phyloP scores from a whole-genome alignment of 257 asterid genomes.

The Lycium barbarum region DNA sequence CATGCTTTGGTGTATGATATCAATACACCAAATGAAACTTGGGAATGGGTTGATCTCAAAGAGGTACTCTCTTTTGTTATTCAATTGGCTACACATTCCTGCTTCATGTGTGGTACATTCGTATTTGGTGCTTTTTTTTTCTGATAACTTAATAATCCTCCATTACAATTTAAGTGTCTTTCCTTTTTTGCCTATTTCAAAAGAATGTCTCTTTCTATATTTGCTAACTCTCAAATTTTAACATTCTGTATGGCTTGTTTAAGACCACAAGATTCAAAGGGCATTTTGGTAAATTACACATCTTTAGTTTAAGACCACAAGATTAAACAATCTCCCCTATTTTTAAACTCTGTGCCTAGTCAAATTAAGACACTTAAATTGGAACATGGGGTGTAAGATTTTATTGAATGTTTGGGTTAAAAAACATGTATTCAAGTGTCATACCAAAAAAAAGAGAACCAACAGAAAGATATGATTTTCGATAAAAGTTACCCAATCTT shows the following conservation, averaged over 20 bases:
- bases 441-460: not conserved
- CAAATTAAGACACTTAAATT: slow-evolving; percentile 17
- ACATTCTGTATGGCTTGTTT: not conserved
- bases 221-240: not conserved
- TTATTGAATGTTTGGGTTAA: not conserved
- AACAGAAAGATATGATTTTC: not conserved
- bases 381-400: not conserved
- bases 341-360: not conserved
- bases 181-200: not conserved
- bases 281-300: not conserved
- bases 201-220: not conserved
- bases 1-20: slow-evolving; percentile 91
- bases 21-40: slow-evolving; percentile 67
- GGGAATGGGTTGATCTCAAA: slow-evolving; percentile 91
- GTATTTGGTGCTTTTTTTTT: not conserved
- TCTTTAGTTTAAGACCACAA: not conserved
- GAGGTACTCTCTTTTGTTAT: slow-evolving; percentile 59
- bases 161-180: not conserved
- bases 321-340: not conserved
- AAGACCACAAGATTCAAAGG: slow-evolving; percentile 2
- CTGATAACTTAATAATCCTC: not conserved
- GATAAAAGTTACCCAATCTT: not conserved
- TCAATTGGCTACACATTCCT: not conserved
- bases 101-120: slow-evolving; percentile 13
- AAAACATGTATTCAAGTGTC: not conserved